Conservation (phyloP, 495 filamentous ascomycete species). For the Neurospora sp. region DNA sequence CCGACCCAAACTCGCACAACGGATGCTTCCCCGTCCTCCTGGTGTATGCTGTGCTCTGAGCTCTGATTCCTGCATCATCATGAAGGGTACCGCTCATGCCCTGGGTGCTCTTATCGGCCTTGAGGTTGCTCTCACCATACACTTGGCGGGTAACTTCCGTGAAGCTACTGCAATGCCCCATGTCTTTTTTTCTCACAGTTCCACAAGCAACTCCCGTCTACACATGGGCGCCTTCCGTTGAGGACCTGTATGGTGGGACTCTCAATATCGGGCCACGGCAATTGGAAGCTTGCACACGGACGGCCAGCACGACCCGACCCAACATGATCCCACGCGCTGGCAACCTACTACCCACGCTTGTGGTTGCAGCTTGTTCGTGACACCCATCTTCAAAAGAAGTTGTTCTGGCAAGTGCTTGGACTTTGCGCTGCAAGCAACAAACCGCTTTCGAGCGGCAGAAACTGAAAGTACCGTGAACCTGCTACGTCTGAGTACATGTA, state of each 20-base stretch:
- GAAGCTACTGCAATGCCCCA: neutral
- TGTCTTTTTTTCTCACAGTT: neutral
- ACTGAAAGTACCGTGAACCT: neutral
- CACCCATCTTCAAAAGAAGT: neutral
- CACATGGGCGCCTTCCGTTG: neutral
- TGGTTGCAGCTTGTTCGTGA: neutral
- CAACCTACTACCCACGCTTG: neutral
- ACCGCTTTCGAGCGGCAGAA: neutral
- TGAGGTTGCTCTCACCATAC: neutral
- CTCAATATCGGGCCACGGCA: neutral
- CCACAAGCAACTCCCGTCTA: neutral
- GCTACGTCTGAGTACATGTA: neutral
- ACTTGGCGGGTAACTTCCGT: neutral
- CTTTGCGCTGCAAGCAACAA: neutral
- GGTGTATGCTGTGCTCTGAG: neutral
- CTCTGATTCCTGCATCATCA: neutral
- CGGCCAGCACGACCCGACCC: neutral
- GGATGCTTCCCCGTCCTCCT: neutral
- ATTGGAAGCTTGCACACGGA: neutral
- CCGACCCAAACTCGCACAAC: slow-evolving; percentile 1
- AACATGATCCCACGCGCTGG: neutral
- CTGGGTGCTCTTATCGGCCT: neutral
- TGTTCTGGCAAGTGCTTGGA: neutral
- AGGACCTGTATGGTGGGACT: neutral
- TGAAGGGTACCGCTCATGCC: neutral